phyloP scores from a whole-genome alignment of 352 stramenopile genomes.

The Globisporangium solare region DNA sequence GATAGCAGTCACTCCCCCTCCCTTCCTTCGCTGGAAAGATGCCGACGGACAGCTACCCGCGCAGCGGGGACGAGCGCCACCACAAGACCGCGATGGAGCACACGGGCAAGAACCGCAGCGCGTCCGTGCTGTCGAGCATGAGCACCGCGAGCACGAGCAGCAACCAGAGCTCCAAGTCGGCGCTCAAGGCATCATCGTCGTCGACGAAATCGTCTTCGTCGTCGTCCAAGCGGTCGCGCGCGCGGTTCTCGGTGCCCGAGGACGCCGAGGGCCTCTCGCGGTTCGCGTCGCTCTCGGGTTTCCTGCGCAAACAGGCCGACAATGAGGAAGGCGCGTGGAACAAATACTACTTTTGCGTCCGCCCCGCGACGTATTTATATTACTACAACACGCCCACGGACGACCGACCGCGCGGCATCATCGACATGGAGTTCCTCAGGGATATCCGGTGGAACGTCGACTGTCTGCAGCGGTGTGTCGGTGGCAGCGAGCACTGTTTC shows the following conservation, averaged over 20 bases:
- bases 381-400: slow-evolving; percentile 75
- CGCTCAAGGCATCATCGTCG: background rate
- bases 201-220: slow-evolving; percentile 6
- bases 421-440: slow-evolving; percentile 76
- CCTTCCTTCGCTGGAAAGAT: background rate
- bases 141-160: slow-evolving; percentile 8
- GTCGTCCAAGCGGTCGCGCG: slow-evolving; percentile 34
- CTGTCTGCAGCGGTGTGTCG: slow-evolving; percentile 68
- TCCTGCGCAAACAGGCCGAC: slow-evolving; percentile 72
- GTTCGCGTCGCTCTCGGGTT: slow-evolving; percentile 51
- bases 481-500: slow-evolving; percentile 59
- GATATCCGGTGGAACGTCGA: slow-evolving; percentile 74
- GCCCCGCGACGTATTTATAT: slow-evolving; percentile 72
- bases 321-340: slow-evolving; percentile 77
- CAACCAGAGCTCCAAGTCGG: background rate
- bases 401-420: slow-evolving; percentile 59
- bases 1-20: background rate
- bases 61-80: slow-evolving; percentile 2
- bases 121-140: slow-evolving; percentile 3
- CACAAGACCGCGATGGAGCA: background rate
- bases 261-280: slow-evolving; percentile 38
- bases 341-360: slow-evolving; percentile 78
- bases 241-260: slow-evolving; percentile 52
- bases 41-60: slow-evolving; percentile 7
- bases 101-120: slow-evolving; percentile 2